These are phyloP conservation scores for Apiospora hydei DNA, from an alignment of 2,329 filamentous ascomycete genomes.

Conservation along the genomic window DNA sequence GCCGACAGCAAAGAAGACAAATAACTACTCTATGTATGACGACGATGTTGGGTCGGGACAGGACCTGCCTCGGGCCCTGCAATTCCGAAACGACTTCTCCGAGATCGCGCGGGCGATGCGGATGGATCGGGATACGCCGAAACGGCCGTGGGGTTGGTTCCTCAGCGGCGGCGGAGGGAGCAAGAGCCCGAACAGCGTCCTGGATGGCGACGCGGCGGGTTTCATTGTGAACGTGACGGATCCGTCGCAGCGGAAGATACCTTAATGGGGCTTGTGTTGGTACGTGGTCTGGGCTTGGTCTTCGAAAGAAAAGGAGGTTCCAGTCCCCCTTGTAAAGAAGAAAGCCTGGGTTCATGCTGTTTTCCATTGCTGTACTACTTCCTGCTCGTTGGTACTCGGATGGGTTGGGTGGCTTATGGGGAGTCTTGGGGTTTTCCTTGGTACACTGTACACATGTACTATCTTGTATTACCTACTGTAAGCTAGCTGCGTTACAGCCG, in stretches of 20 bases:
- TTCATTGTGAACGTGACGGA: conserved; percentile 17
- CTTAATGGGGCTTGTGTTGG: not conserved
- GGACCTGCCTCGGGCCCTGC: conserved; percentile 9
- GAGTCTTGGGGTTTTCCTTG: not conserved
- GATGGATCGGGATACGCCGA: not conserved
- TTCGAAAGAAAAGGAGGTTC: not conserved
- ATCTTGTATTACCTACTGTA: conserved; percentile 16
- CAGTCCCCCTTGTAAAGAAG: not conserved
- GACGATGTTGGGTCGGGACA: not conserved
- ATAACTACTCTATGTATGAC: not conserved
- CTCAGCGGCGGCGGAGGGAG: not conserved
- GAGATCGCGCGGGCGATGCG: not conserved
- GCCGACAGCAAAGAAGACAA: not conserved
- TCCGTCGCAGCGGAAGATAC: conserved; percentile 3
- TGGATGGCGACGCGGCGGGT: conserved; percentile 2
- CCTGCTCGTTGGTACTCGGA: not conserved
- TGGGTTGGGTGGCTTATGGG: not conserved
- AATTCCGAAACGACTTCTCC: conserved; percentile 5
- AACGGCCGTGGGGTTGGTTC: not conserved
- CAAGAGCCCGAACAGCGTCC: not conserved
- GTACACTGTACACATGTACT: not conserved
- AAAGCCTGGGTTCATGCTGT: not conserved
- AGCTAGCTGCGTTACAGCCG: conserved; percentile 12
- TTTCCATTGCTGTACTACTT: conserved; percentile 8
- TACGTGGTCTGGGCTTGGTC: not conserved